These are phyloP conservation scores for Ophiorrhiza pumila DNA, from an alignment of 257 asterid species.

Conservation along the genomic window DNA sequence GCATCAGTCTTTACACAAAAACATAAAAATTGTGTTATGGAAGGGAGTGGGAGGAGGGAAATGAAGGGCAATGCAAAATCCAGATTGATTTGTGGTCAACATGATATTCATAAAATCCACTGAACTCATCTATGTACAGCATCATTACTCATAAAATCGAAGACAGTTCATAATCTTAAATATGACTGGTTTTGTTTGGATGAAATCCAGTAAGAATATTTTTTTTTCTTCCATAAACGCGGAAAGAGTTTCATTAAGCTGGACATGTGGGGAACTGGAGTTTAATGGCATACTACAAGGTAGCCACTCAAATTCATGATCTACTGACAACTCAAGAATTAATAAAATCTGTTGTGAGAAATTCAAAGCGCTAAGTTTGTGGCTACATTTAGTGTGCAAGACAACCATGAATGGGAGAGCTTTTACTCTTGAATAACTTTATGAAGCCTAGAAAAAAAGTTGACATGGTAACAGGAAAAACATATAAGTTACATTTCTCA, in stretches of 20 bases:
- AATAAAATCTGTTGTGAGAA: background rate
- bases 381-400: background rate
- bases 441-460: background rate
- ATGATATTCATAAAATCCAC: background rate
- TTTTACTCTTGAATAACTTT: background rate
- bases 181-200: background rate
- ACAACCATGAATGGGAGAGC: background rate
- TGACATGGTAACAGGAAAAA: background rate
- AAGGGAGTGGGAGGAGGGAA: background rate
- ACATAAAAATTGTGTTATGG: background rate
- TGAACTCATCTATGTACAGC: background rate
- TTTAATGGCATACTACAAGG: background rate
- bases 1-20: conserved; percentile 76
- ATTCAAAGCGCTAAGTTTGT: background rate
- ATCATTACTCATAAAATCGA: background rate
- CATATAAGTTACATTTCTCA: background rate
- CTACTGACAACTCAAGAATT: background rate
- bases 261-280: background rate
- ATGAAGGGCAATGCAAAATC: background rate
- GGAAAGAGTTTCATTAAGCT: background rate
- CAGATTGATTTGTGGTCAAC: background rate
- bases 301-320: background rate
- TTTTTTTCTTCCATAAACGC: background rate
- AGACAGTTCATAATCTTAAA: background rate
- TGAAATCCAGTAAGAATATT: background rate